Evolutionary conservation across 2,329 filamentous ascomycete species (phyloP).

Genomic region (Metarhizium humberi): DNA sequence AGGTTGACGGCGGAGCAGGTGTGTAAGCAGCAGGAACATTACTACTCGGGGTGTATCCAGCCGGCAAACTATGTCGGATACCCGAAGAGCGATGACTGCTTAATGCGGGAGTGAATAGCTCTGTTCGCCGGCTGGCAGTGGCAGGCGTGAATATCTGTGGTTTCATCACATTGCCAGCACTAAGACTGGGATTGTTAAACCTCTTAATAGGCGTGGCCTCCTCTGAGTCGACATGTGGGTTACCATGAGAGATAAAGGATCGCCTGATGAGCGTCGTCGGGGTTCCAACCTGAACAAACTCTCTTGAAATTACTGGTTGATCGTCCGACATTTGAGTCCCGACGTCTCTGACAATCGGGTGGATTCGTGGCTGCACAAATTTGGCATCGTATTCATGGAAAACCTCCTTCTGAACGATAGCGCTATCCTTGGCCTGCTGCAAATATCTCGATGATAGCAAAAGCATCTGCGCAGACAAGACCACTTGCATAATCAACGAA

Average conservation of each 20-base stretch:
- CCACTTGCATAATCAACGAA: conserved; percentile 62
- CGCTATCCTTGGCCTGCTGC: conserved; percentile 77
- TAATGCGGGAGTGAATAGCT: conserved; percentile 22
- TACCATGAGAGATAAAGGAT: conserved; percentile 72
- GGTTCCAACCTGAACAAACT: conserved; percentile 39
- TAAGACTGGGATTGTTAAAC: background rate
- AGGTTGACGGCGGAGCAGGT: conserved; percentile 15
- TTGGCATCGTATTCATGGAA: conserved; percentile 94
- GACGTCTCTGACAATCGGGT: conserved; percentile 68
- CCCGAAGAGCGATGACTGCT: conserved; percentile 18
- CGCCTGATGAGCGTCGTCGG: conserved; percentile 59
- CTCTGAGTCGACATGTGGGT: conserved; percentile 69
- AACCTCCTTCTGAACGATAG: conserved; percentile 82
- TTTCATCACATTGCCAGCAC: conserved; percentile 23
- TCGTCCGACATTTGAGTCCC: conserved; percentile 64
- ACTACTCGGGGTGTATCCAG: conserved; percentile 13
- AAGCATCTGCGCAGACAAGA: conserved; percentile 70
- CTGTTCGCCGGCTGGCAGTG: conserved; percentile 11
- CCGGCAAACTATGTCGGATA: conserved; percentile 25
- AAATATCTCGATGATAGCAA: conserved; percentile 65
- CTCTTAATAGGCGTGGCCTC: conserved; percentile 20
- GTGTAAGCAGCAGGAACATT: conserved; percentile 1
- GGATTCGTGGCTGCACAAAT: conserved; percentile 83
- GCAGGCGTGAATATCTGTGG: conserved; percentile 21
- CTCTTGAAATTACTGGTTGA: conserved; percentile 29